Evolutionary conservation across 1,139 yeast species (phyloP).

Genomic region (Meyerozyma smithsonii): DNA sequence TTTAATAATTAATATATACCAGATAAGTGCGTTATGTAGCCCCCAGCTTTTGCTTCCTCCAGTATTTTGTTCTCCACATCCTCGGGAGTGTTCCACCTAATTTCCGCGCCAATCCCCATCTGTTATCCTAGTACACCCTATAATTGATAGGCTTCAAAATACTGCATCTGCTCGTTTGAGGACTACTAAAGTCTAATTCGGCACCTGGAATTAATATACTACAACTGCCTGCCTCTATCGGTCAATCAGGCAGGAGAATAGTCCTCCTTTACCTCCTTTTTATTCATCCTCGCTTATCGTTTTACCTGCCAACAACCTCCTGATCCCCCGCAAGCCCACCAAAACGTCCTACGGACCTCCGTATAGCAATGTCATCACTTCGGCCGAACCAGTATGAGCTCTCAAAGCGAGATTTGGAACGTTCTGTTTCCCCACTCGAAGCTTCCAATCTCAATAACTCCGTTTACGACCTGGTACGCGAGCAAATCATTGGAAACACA

Average conservation of each 20-base stretch:
- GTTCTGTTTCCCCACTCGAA: constrained; percentile 19
- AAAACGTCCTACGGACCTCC: constrained; percentile 1
- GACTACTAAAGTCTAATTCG: no score
- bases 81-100: neutral
- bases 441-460: constrained; percentile 7
- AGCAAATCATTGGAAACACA: neutral
- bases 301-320: no score
- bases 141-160: neutral
- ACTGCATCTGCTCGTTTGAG: no score
- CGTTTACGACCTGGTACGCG: constrained; percentile 9
- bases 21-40: no score
- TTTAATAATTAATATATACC: neutral
- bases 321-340: neutral
- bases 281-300: neutral
- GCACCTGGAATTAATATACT: no score
- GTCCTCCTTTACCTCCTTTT: constrained; percentile 3
- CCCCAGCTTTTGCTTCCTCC: no score
- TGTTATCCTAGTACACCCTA: neutral
- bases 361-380: neutral
- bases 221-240: neutral
- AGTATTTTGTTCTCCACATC: neutral
- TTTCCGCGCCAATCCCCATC: constrained; percentile 5
- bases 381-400: neutral
- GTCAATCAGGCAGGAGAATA: neutral
- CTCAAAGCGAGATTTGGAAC: constrained; percentile 9